phyloP scores from a whole-genome alignment of 345 rosid genomes.

The Carallia brachiata region DNA sequence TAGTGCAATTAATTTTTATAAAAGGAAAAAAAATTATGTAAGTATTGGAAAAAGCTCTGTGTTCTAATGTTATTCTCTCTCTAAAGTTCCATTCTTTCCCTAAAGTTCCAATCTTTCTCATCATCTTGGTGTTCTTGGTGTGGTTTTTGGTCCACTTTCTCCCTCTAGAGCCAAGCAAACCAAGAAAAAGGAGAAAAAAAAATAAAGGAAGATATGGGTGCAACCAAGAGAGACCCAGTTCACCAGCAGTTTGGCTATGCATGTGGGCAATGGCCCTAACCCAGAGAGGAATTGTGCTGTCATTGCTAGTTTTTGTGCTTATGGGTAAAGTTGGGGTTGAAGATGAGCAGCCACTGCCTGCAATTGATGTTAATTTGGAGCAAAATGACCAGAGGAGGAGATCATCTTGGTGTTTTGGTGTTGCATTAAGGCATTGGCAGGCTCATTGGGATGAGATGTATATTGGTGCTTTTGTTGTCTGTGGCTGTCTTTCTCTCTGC shows the following conservation, averaged over 20 bases:
- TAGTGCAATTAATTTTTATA: neutral
- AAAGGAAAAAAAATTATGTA: neutral
- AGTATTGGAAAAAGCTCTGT: neutral
- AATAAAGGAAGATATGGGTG: neutral
- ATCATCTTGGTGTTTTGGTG: slow-evolving; percentile 15
- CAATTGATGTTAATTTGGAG: slow-evolving; percentile 21
- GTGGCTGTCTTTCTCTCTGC: slow-evolving; percentile 69
- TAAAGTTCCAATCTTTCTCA: neutral
- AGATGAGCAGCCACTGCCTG: slow-evolving; percentile 54
- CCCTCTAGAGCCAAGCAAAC: neutral
- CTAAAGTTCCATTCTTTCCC: neutral
- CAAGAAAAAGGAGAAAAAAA: neutral
- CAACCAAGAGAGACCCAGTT: slow-evolving; percentile 12
- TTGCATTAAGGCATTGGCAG: slow-evolving; percentile 40
- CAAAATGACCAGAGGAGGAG: slow-evolving; percentile 15
- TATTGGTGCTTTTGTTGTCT: slow-evolving; percentile 54
- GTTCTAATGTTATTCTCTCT: neutral
- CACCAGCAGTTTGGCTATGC: slow-evolving; percentile 5
- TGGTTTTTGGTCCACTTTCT: slow-evolving; percentile 6
- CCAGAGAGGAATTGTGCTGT: neutral
- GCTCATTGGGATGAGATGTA: slow-evolving; percentile 54
- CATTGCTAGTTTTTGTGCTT: neutral
- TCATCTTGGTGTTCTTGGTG: too few relatives aligned
- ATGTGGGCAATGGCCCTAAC: slow-evolving; percentile 3
- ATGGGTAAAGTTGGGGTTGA: slow-evolving; percentile 70